phyloP scores from a whole-genome alignment of 2,329 filamentous ascomycete species.

The Arachnopeziza araneosa region DNA sequence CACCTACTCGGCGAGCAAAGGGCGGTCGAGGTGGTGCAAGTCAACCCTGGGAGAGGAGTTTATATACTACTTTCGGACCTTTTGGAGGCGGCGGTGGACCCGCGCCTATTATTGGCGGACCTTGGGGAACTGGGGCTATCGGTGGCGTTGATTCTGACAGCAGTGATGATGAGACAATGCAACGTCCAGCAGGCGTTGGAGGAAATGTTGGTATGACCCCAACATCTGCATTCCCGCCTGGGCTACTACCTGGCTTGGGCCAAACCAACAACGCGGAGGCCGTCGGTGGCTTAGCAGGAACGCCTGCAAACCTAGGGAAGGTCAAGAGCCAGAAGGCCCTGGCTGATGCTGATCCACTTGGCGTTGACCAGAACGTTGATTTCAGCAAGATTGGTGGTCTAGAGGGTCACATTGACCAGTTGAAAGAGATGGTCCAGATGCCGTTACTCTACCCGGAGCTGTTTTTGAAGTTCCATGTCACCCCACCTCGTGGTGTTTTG shows the following conservation, averaged over 20 bases:
- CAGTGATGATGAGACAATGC: conserved; percentile 84
- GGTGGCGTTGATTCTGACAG: conserved; percentile 89
- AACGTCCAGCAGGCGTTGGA: conserved; percentile 52
- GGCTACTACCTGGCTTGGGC: conserved; percentile 43
- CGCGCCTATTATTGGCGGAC: conserved; percentile 46
- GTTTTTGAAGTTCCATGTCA: conserved; percentile 86
- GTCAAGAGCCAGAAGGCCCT: conserved; percentile 88
- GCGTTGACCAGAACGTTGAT: conserved; percentile 86
- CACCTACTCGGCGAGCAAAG: conserved; percentile 58
- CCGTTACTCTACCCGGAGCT: conserved; percentile 93
- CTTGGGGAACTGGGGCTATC: conserved; percentile 66
- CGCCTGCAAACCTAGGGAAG: conserved; percentile 81
- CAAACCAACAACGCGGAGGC: conserved; percentile 54
- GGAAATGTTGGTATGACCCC: conserved; percentile 63
- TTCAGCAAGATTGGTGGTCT: conserved; percentile 93
- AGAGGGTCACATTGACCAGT: conserved; percentile 88
- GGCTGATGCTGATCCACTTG: conserved; percentile 89
- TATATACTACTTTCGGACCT: conserved; percentile 87
- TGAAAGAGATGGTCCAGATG: conserved; percentile 98
- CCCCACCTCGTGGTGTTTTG: conserved; percentile 86
- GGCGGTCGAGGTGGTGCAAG: conserved; percentile 48
- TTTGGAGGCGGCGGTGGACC: conserved; percentile 81
- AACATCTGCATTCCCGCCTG: conserved; percentile 45
- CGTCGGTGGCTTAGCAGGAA: conserved; percentile 50
- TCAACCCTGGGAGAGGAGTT: conserved; percentile 63